Conservation (phyloP, 1,139 yeast genomes). For the Zhuliangozyma parablackwelliae region DNA sequence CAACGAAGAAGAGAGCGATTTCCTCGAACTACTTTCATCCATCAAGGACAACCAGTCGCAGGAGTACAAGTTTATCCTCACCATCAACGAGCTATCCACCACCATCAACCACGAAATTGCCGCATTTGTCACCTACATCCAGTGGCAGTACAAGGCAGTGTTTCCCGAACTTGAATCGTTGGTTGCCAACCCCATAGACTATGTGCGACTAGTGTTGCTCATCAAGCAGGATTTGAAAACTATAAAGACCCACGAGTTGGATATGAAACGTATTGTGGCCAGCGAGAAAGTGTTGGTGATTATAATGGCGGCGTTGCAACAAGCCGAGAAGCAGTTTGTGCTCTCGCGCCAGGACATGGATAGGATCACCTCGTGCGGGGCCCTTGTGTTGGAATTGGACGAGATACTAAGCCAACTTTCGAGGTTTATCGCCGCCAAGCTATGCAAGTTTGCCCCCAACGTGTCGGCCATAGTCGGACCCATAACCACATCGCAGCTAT, state of each 20-base stretch:
- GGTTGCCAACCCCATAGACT: conserved; percentile 61
- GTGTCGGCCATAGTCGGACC: conserved; percentile 70
- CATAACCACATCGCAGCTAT: conserved; percentile 66
- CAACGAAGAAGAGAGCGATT: conserved; percentile 25
- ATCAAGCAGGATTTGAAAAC: conserved; percentile 49
- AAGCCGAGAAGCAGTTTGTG: conserved; percentile 17
- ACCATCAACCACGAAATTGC: conserved; percentile 56
- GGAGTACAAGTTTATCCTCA: conserved; percentile 48
- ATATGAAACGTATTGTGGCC: conserved; percentile 40
- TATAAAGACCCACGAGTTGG: conserved; percentile 28
- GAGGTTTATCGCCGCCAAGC: conserved; percentile 51
- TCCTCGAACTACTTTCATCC: conserved; percentile 28
- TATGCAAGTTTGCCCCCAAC: conserved; percentile 74
- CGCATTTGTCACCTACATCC: conserved; percentile 47
- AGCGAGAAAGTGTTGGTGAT: conserved; percentile 69
- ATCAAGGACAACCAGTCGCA: conserved; percentile 24
- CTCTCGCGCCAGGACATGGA: conserved; percentile 35
- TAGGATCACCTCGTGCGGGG: conserved; percentile 43
- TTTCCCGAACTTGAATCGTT: conserved; percentile 72
- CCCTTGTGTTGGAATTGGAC: conserved; percentile 43
- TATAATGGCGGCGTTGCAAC: conserved; percentile 64
- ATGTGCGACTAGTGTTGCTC: conserved; percentile 48
- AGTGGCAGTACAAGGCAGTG: conserved; percentile 50
- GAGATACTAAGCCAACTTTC: conserved; percentile 43
- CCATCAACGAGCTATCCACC: conserved; percentile 53